Base-by-base conservation (phyloP, 164 flowering plant genomes). In the Berberis vulgaris region DNA sequence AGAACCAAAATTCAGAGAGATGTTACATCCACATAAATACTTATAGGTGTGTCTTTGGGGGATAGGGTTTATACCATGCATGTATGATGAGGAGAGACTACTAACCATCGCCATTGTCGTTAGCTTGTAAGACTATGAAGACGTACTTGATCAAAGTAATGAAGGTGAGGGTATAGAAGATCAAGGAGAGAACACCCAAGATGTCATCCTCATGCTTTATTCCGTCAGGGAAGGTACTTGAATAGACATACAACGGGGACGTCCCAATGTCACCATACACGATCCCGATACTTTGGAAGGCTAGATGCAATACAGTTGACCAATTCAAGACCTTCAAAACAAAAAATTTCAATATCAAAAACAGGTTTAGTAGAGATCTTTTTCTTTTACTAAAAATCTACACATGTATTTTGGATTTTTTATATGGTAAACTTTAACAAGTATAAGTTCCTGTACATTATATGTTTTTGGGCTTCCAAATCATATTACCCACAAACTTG, bases 221-320 rank as follows among this genome's bases (percentile, higher is more conserved):
- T 0, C 86, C 84, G 0, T 64, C 39, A 0, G 81, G 38, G 75
- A 89, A 89, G 7, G 86, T 82, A 73, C 89, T 84, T 0, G 85
- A 45, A 45, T 60, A 87, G 8, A 89, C 97, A 45, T 86, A 90
- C 3, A 90, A 75, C 0, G 94, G 94, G 8, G 97, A 89, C 1
- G 96, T 89, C 0, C 96, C 96, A 7, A 89, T 83, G 66, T 89
- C 96, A 1, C 93, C 96, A 43, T 84, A 89, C 53, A 89, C 82
- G 1, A 89, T 66, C 11, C 96, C 96, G 2, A 89, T 74, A 76
- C 93, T 85, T 63, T 89, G 94, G 44, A 87, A 87, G 8, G 97
- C 91, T 7, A 90, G 70, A 0, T 69, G 71, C 61, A 89, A 45
- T 41, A 87, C 77, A 65, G 71, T 79, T 62, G 62, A 43, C 96